Base-by-base conservation (phyloP, 1,284 basidiomycete genomes). In the Leccinum huronense region DNA sequence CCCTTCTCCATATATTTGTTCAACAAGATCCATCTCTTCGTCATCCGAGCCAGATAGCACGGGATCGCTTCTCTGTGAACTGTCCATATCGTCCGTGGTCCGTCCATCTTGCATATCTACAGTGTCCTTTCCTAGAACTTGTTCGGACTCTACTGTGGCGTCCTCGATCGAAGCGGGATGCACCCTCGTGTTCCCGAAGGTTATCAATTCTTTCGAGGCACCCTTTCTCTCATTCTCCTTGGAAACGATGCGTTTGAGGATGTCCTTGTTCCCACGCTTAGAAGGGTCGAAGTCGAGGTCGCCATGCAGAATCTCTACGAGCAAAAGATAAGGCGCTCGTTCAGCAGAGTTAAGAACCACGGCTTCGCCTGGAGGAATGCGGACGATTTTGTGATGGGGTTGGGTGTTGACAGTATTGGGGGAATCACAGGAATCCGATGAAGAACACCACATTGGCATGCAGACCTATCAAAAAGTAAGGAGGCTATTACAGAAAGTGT, bases 321-420 rank as follows among this genome's bases (percentile, higher is more conserved):
- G 86, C 14, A 99, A 84, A 38, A 99, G 83, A 74, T 94, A 99
- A 1, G 97, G 97, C 1, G 95, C 96, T 57, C 93, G 86, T 77
- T 99, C 96, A 3, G 97, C 97, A 42, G 97, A 99, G 75, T 99
- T 99, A 57, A 99, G 86, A 5, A 99, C 97, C 40, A 99, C 97
- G 54, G 94, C 94, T 80, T 99, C 97, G 27, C 95, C 94, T 3
- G 97, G 97, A 16, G 96, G 96, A 76, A 99, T 97, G 69, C 97
- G 89, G 53, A 99, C 94, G 61, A 99, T 95, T 45, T 95, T 89
- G 74, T 98, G 96, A 75, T 99, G 97, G 7, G 90, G 86, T 73
- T 87, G 81, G 9, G 84, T 80, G 57, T 60, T 57, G 79, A 71
- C 64, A 77, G 71, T 38, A 2, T 61, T 14, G 70, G 77, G 76